A percentile compares a stretch with the other conserved stretches of the same genome.
phyloP scores from a whole-genome alignment of 2,329 filamentous ascomycete genomes.

The Diplodia scrobiculata region DNA sequence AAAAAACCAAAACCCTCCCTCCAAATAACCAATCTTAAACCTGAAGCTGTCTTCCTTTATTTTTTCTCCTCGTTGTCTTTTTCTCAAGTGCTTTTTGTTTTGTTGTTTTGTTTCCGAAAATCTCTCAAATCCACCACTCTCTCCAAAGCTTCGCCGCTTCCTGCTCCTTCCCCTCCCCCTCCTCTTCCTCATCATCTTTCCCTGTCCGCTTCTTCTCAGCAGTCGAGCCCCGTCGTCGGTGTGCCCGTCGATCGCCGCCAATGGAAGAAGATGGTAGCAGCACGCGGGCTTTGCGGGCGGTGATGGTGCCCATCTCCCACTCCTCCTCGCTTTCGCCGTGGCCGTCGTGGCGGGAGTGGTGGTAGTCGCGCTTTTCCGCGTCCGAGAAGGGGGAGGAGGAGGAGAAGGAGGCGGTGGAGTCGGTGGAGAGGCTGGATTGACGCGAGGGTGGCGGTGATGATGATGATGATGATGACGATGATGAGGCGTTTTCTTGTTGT shows the following conservation, averaged over 20 bases:
- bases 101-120: no score
- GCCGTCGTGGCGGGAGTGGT: background rate
- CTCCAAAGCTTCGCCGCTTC: slow-evolving; percentile 8
- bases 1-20: no score
- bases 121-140: slow-evolving; percentile 16
- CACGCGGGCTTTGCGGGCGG: slow-evolving; percentile 8
- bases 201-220: background rate
- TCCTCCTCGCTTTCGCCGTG: background rate
- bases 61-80: no score
- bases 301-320: slow-evolving; percentile 14
- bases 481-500: background rate
- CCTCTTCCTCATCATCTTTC: background rate
- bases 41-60: no score
- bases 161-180: background rate
- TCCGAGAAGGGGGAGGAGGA: background rate
- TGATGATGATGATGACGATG: background rate
- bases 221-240: background rate
- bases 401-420: background rate
- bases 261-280: background rate
- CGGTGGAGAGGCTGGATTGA: background rate
- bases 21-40: no score
- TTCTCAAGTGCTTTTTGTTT: no score
- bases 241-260: no score
- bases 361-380: background rate
- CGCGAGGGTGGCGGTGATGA: background rate